Percentiles rank a stretch among this genome's conserved stretches.
These are phyloP conservation scores for Mycena venus DNA, from an alignment of 768 basidiomycete species.

Conservation along the genomic window DNA sequence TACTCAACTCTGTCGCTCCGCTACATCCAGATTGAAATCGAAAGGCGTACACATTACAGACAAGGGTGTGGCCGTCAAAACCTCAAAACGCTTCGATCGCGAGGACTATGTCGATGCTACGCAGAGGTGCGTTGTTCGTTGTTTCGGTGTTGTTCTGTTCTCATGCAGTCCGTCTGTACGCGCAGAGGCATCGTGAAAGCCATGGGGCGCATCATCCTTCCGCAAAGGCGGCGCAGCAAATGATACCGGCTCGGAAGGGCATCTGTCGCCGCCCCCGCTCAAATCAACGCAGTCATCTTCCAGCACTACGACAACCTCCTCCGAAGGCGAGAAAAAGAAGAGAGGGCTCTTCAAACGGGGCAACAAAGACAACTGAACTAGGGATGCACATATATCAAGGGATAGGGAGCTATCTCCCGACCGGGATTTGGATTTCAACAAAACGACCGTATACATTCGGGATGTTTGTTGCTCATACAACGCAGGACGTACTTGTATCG, in stretches of 20 bases:
- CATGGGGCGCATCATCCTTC: conserved; percentile 60
- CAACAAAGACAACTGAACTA: background rate
- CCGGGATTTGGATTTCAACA: background rate
- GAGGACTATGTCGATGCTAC: conserved; percentile 81
- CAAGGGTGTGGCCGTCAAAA: conserved; percentile 77
- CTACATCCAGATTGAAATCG: conserved; percentile 62
- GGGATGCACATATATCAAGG: too few relatives aligned
- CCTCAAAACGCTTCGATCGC: conserved; percentile 67
- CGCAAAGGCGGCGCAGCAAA: conserved; percentile 41
- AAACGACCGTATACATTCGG: background rate
- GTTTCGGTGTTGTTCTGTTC: background rate
- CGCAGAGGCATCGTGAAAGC: conserved; percentile 69
- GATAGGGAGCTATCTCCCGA: background rate
- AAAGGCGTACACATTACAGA: conserved; percentile 70
- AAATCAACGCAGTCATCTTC: conserved; percentile 33
- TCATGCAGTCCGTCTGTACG: background rate
- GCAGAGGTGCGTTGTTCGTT: conserved; percentile 68
- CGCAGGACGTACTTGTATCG: background rate
- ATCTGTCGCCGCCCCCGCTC: conserved; percentile 30
- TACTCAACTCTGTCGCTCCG: background rate
- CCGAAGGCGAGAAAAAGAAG: conserved; percentile 47
- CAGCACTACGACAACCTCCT: conserved; percentile 26
- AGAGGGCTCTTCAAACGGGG: conserved; percentile 22
- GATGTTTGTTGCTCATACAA: background rate
- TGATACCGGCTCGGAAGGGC: background rate